Base-by-base conservation (phyloP, 202 grass and related monocot species). In the Carex arenaria region DNA sequence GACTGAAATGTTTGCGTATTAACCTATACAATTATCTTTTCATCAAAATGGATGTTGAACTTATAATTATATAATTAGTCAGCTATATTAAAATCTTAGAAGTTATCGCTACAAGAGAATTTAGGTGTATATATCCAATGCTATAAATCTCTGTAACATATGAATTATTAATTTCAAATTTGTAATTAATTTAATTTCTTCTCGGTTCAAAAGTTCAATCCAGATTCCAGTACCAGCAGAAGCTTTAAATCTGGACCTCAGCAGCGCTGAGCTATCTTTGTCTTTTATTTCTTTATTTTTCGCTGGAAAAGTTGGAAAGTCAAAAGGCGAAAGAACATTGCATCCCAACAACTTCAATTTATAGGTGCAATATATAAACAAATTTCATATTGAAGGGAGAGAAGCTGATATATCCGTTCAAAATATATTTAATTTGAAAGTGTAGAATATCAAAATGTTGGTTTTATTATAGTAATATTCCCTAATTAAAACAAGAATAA, bases 241-340 rank as follows among this genome's bases (percentile, higher is more conserved):
- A 76, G 14, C 72, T 32, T 55, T 65, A 54, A 82, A 82, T 66
- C 61, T 82, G 79, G 62, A 67, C 79, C 79, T 42, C 61, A 34
- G 15, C 9, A 20, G 52, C 55, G 38, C 10, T 52, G 42, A 64
- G 64, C 13, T 34, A n/a, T 34, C 12, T 79, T 38, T 67, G 23
- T 32, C 14, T 82, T 61, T 56, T 76, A 76, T 55, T 56, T 55
- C 51, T 56, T 76, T 76, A 34, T 18, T 31, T 22, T 76, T 56
- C 45, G 32, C 51, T 20, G 12, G 13, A 18, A 55, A 76, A 56
- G 14, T 10, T 52, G 31, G 53, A 82, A 82, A 52, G 14, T 17
- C 18, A 82, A 66, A 82, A 30, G 43, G 43, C 14, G 54, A 66
- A 82, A 82, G 47, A 15, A 82, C 22, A 54, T 52, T 32, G 47